Base-by-base conservation (phyloP, 257 asterid genomes). In the Nemophila menziesii region DNA sequence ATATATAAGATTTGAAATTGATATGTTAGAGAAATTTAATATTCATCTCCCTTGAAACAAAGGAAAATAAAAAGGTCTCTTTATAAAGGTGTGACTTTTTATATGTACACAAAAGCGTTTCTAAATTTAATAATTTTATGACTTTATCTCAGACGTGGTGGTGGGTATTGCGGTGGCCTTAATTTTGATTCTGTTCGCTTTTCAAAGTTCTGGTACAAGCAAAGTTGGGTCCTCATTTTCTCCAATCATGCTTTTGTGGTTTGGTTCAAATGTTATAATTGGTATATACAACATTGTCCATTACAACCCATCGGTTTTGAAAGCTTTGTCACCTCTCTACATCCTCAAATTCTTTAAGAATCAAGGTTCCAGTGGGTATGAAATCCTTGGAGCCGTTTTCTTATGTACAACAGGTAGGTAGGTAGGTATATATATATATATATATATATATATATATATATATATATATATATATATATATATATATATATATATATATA, bases 161-260 rank as follows among this genome's bases (percentile, higher is more conserved):
- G 63, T 62, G n/a, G 2, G 21, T 16, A 54, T 55, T 43, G 19
- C 49, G 2, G 57, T 54, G 12, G n/a, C 38, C 1, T 20, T 62
- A 4, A 41, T 55, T 2, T 1, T 61, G 16, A 16, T 13, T n/a
- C 49, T 62, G 20, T 55, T 62, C 20, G 14, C 16, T 2, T 44
- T 49, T 16, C 68, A 62, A 61, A 54, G 48, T 60, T 61, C 7
- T 39, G 67, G 8, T 16, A 10, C 47, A n/a, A n/a, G n/a, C n/a
- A n/a, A n/a, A n/a, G n/a, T n/a, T n/a, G n/a, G n/a, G n/a, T n/a
- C n/a, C n/a, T 11, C 45, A 0, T 61, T 61, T 20, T 55, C 67
- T 5, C 68, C 68, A 11, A 19, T 62, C 8, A 49, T 62, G 49
- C 20, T 37, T 13, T 15, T 55, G 20, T 55, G 63, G 63, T 51